Base-by-base conservation (phyloP, 352 stramenopile genomes). In the Pythium dissimile region DNA sequence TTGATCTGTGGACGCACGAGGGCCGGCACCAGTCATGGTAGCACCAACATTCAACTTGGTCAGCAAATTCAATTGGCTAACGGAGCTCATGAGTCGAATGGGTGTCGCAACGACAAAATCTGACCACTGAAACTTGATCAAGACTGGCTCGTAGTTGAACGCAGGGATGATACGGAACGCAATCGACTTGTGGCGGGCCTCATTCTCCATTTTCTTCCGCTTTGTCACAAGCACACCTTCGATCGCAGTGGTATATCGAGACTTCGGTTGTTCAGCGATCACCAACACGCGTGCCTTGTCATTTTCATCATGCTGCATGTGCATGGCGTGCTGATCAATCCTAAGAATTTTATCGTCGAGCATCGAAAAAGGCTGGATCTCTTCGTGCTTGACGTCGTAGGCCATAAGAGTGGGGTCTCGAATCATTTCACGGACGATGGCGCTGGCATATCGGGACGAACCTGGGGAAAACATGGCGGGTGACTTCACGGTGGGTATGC, bases 41-140 rank as follows among this genome's bases (percentile, higher is more conserved):
- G 20, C 13, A 18, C 34, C 34, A 27, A 47, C 3, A 18, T 32
- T 38, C 16, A 47, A 18, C 3, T 23, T 38, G 4, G 21, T 26
- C 6, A 69, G 41, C 20, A 63, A 18, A n/a, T 64, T 62, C 18
- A 64, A 31, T 30, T 62, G 46, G 23, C 61, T 64, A 0, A 15
- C 49, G 3, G 54, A 62, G 35, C 55, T 66, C 35, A 70, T 55
- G 3, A 58, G 38, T 13, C 61, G 54, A 59, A 87, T 77, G 0
- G 79, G 75, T 5, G 62, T 79, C 5, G 80, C 80, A 15, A 89
- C 70, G 8, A 89, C 77, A 31, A 89, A 89, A 45, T 87, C 77
- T 0, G 77, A 88, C 77, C 80, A 88, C 54, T 89, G 75, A 50
- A 89, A 88, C 31, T 85, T 76, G 52, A 89, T 79, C 12, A 71